These are phyloP conservation scores for Porpolomopsis calyptriformis DNA, from an alignment of 768 basidiomycete species.

Conservation along the genomic window DNA sequence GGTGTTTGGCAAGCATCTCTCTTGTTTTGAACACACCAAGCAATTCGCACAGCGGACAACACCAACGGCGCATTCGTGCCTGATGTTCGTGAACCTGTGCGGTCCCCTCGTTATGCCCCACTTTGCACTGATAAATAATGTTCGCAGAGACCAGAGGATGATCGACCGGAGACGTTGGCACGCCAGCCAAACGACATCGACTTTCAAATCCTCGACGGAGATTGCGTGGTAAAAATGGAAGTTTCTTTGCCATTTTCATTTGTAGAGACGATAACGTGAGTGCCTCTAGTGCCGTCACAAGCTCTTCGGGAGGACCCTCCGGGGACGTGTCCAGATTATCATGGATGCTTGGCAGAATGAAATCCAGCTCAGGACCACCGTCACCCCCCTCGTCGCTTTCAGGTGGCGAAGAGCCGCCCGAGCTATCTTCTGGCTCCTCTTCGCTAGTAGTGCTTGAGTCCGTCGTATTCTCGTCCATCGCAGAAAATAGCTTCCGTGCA, in stretches of 20 bases:
- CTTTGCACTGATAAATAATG: slow-evolving; percentile 2
- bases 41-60: slow-evolving; percentile 47
- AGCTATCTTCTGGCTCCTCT: background rate
- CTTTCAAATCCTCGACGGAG: slow-evolving; percentile 37
- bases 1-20: slow-evolving; percentile 36
- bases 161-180: slow-evolving; percentile 21
- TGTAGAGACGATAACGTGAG: slow-evolving; percentile 23
- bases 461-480: background rate
- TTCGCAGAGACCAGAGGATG: slow-evolving; percentile 6
- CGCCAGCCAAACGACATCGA: slow-evolving; percentile 28
- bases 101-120: background rate
- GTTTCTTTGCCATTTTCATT: slow-evolving; percentile 27
- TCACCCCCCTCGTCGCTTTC: background rate
- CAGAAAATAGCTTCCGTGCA: background rate
- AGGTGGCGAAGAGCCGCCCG: background rate
- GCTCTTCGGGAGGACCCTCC: slow-evolving; percentile 18
- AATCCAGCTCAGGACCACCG: background rate
- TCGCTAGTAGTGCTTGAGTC: slow-evolving; percentile 1
- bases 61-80: slow-evolving; percentile 26
- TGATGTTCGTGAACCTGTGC: slow-evolving; percentile 13
- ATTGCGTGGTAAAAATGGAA: slow-evolving; percentile 51
- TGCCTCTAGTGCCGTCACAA: slow-evolving; percentile 26
- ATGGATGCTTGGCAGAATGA: background rate
- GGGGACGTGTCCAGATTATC: background rate
- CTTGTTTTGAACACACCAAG: slow-evolving; percentile 32